A percentile compares a stretch with the other conserved stretches of the same genome.
Conservation (phyloP, 768 basidiomycete genomes). For the Auriscalpium vulgare region DNA sequence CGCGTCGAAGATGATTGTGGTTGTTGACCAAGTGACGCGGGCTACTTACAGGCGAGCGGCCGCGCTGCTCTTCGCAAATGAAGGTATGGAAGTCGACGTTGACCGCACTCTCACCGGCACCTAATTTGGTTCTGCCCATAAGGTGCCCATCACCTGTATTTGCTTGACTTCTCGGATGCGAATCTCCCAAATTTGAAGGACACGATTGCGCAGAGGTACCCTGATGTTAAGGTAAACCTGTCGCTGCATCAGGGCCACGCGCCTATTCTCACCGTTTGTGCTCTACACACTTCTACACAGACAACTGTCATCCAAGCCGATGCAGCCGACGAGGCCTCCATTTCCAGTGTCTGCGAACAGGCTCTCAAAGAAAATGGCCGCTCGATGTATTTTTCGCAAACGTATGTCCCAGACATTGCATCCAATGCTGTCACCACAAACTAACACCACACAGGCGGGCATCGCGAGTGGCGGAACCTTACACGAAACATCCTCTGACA, state of each 20-base stretch:
- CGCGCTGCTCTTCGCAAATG: slow-evolving; percentile 68
- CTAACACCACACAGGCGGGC: slow-evolving; percentile 48
- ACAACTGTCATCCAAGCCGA: slow-evolving; percentile 74
- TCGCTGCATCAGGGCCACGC: too few species aligned
- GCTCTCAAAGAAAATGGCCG: slow-evolving; percentile 77
- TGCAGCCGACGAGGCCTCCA: slow-evolving; percentile 69
- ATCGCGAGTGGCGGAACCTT: slow-evolving; percentile 39
- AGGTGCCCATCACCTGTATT: slow-evolving; percentile 75
- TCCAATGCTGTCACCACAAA: neutral
- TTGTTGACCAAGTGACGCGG: too few species aligned
- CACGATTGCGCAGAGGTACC: slow-evolving; percentile 58
- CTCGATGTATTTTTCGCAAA: slow-evolving; percentile 96
- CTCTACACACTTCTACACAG: slow-evolving; percentile 38
- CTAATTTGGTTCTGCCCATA: neutral
- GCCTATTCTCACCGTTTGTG: neutral
- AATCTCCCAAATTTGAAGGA: slow-evolving; percentile 67
- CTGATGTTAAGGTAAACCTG: slow-evolving; percentile 65
- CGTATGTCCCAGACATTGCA: slow-evolving; percentile 33
- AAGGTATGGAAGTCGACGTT: slow-evolving; percentile 39
- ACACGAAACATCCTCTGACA: slow-evolving; percentile 47
- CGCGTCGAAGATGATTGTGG: too few species aligned
- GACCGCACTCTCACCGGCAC: neutral
- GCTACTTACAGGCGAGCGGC: slow-evolving; percentile 49
- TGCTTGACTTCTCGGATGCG: slow-evolving; percentile 60
- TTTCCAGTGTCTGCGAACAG: slow-evolving; percentile 59